Percentiles rank a stretch among this genome's conserved stretches.
Conservation (phyloP, 2,329 filamentous ascomycete genomes). For the Colletotrichum sp. region DNA sequence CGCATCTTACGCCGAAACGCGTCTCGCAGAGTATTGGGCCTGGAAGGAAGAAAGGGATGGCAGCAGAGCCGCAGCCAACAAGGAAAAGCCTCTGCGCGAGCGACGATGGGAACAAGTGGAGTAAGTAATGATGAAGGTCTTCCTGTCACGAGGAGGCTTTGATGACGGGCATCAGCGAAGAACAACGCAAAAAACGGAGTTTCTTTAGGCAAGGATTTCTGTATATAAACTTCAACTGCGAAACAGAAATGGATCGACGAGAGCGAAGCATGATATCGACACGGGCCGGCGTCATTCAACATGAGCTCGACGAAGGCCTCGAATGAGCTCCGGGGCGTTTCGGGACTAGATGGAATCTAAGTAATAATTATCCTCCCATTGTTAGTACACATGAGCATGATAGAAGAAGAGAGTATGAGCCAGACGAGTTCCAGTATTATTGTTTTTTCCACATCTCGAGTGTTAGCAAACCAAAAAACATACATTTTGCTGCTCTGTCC, state of each 20-base stretch:
- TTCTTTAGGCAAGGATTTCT: slow-evolving; percentile 18
- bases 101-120: slow-evolving; percentile 73
- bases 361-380: neutral
- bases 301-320: slow-evolving; percentile 33
- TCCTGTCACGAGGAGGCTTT: neutral
- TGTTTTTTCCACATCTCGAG: neutral
- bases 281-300: slow-evolving; percentile 35
- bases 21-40: slow-evolving; percentile 90
- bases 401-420: neutral
- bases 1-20: slow-evolving; percentile 83
- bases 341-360: neutral
- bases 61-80: slow-evolving; percentile 53
- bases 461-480: neutral
- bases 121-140: slow-evolving; percentile 17
- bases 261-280: slow-evolving; percentile 22
- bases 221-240: slow-evolving; percentile 24
- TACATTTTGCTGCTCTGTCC: neutral
- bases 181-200: neutral
- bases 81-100: slow-evolving; percentile 77
- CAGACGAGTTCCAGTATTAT: neutral
- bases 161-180: neutral
- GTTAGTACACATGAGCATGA: neutral
- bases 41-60: slow-evolving; percentile 82
- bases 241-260: slow-evolving; percentile 23
- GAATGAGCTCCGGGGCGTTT: slow-evolving; percentile 17